Conservation (phyloP, 1,139 yeast species). For the Groenewaldozyma sp. region DNA sequence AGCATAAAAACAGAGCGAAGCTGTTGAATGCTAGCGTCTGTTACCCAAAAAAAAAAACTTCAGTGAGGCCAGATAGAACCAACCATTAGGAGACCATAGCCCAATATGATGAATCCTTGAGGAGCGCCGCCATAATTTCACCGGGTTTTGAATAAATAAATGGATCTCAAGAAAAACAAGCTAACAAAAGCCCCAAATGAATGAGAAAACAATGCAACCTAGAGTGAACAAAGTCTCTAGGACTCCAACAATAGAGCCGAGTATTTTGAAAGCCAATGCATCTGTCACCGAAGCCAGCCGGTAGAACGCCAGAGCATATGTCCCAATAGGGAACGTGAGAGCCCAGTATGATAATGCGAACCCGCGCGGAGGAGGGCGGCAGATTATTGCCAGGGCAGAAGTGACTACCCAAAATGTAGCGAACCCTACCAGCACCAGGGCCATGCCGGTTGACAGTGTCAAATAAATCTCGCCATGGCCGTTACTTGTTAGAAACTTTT, state of each 20-base stretch:
- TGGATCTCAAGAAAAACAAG: not conserved
- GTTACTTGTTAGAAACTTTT: not conserved
- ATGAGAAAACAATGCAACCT: conserved; percentile 32
- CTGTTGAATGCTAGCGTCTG: too few species aligned
- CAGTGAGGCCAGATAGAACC: too few species aligned
- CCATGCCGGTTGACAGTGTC: conserved; percentile 18
- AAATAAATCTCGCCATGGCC: conserved; percentile 1
- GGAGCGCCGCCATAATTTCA: too few species aligned
- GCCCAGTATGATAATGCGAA: conserved; percentile 74
- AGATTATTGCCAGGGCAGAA: conserved; percentile 32
- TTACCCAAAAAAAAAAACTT: too few species aligned
- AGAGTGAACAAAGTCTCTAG: conserved; percentile 33
- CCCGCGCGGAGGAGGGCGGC: conserved; percentile 27
- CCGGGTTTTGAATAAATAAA: too few species aligned
- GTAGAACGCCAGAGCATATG: conserved; percentile 56
- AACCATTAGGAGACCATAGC: too few species aligned
- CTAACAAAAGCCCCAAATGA: conserved; percentile 2
- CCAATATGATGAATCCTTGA: too few species aligned
- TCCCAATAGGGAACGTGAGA: conserved; percentile 84
- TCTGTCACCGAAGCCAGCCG: conserved; percentile 41
- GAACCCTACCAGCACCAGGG: conserved; percentile 45
- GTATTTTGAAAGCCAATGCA: conserved; percentile 46
- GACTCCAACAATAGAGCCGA: conserved; percentile 54
- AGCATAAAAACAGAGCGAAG: too few species aligned
- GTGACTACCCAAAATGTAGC: conserved; percentile 58